A percentile compares a stretch with the other conserved stretches of the same genome.
These are phyloP conservation scores for Lyophyllum semitale DNA, from an alignment of 768 basidiomycete genomes.

Conservation along the genomic window DNA sequence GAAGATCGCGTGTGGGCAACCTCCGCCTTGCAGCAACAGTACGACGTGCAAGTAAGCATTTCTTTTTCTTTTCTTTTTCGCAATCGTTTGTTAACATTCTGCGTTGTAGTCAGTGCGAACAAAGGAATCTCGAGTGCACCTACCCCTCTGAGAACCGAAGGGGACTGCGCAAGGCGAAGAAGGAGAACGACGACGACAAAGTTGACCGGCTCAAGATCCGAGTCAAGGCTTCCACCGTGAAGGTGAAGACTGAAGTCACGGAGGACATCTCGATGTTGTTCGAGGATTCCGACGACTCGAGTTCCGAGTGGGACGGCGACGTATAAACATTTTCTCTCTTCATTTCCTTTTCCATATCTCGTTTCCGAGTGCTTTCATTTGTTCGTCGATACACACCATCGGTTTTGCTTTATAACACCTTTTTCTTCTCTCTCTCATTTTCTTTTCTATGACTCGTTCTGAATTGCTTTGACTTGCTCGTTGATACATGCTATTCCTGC, in stretches of 20 bases:
- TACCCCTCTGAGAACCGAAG: constrained; percentile 11
- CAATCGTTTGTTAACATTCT: neutral
- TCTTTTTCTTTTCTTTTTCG: neutral
- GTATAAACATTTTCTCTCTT: neutral
- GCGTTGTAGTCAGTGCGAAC: constrained; percentile 6
- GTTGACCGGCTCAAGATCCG: too few relatives aligned
- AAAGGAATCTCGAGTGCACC: constrained; percentile 1
- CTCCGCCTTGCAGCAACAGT: constrained; percentile 35
- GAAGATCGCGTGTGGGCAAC: constrained; percentile 55
- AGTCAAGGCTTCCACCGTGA: neutral
- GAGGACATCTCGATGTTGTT: neutral
- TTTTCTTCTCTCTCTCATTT: neutral
- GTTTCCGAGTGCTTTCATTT: neutral
- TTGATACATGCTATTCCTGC: neutral
- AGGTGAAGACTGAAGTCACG: neutral
- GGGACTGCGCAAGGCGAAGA: constrained; percentile 9
- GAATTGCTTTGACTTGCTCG: neutral
- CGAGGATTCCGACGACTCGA: neutral
- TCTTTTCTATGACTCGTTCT: neutral
- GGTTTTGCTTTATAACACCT: neutral
- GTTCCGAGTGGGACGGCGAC: neutral
- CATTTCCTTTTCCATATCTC: neutral
- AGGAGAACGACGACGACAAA: neutral
- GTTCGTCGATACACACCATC: neutral
- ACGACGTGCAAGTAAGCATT: constrained; percentile 51